Evolutionary conservation across 768 basidiomycete species (phyloP).

Genomic region (Lentinula boryana): DNA sequence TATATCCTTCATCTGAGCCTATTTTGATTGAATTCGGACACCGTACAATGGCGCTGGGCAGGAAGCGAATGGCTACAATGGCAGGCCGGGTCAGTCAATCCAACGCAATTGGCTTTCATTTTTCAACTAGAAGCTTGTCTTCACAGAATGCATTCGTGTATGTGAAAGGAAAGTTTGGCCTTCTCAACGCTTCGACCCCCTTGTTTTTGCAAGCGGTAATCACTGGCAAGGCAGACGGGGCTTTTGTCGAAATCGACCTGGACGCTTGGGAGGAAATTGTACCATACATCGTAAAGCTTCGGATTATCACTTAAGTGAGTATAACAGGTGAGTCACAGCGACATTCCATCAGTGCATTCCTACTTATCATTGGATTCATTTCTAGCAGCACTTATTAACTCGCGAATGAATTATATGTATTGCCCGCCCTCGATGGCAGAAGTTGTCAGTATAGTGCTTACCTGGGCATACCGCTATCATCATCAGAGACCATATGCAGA

Average conservation of each 20-base stretch:
- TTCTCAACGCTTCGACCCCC: conserved; percentile 23
- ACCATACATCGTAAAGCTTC: conserved; percentile 20
- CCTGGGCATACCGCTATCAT: neutral
- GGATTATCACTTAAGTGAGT: conserved; percentile 9
- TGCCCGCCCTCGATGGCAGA: too few species aligned
- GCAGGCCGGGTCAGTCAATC: conserved; percentile 22
- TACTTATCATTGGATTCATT: neutral
- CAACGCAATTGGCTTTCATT: neutral
- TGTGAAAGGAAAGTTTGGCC: conserved; percentile 29
- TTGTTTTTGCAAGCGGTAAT: conserved; percentile 22
- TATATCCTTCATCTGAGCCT: conserved; percentile 15
- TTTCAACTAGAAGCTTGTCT: neutral
- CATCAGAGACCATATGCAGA: neutral
- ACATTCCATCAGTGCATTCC: neutral
- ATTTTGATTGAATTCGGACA: conserved; percentile 27
- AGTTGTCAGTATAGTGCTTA: too few species aligned
- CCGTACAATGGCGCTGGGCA: conserved; percentile 28
- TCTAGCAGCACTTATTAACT: neutral
- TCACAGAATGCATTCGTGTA: conserved; percentile 28
- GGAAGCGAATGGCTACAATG: conserved; percentile 24
- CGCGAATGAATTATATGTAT: neutral
- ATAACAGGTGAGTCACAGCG: neutral
- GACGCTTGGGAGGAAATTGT: conserved; percentile 33
- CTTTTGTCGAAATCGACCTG: conserved; percentile 24
- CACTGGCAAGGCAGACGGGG: conserved; percentile 11